Evolutionary conservation across 1,284 basidiomycete species (phyloP), one percentile per base, ranked within the genome.

Genomic region (Porodaedalea pini): DNA sequence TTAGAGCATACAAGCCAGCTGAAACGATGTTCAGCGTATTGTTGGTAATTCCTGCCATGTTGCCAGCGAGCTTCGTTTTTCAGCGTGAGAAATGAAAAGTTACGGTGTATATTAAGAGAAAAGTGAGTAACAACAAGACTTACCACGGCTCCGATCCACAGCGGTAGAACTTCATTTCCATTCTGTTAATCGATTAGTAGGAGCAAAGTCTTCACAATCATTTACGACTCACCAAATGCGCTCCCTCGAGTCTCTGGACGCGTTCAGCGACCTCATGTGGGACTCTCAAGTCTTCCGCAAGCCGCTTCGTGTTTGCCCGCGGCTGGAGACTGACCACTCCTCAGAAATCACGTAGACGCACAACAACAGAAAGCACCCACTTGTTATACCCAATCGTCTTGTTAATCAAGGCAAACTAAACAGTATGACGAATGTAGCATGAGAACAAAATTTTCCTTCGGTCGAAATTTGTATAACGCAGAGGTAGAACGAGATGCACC

Each of bases 121-220:
- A 19, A 32, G 50, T 4, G 8, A 45, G 10, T 5, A 2, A 36
- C 17, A 41, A 49, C 37, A n/a, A 4, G 5, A 54, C 57, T 32
- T 39, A 65, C 64, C 27, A 64, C 58, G 32, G 64, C 64, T 11
- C 60, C 61, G 23, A 62, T 56, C 64, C 64, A 65, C 31, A 65
- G 45, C 1, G 64, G 64, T n/a, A 63, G 55, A 1, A 63, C 49
- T 48, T 65, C 64, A 36, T 60, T 61, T 23, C 64, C 64, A 39
- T 65, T 65, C 64, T 65, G 40, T 19, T 11, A 31, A 25, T 17
- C 25, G 17, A 29, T 25, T 15, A 37, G 32, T 23, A 15, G n/a
- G 7, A 21, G 52, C n/a, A 54, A 41, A 43, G 7, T 7, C 31
- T 27, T 2, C 2, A 11, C n/a, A 27, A 0, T 6, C 27, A 2